Conservation (phyloP, 2,329 filamentous ascomycete species). For the Thermomyces lanuginosus region DNA sequence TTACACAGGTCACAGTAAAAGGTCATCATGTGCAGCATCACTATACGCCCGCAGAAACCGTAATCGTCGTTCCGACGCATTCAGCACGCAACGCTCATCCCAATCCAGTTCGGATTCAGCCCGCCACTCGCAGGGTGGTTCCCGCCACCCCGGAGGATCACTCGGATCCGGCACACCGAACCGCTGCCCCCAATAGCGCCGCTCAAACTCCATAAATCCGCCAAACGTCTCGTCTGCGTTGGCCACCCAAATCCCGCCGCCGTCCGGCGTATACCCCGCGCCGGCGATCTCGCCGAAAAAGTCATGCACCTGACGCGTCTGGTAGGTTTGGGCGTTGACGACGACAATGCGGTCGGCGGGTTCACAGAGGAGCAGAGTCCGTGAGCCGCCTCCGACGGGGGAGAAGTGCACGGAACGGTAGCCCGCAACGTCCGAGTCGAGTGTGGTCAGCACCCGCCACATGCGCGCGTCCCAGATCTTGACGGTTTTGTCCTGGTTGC, state of each 20-base stretch:
- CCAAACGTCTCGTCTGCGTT: constrained; percentile 29
- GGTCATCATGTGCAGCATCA: constrained; percentile 19
- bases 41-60: constrained; percentile 18
- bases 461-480: constrained; percentile 32
- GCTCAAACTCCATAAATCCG: constrained; percentile 30
- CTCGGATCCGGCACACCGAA: constrained; percentile 13
- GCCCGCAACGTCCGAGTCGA: constrained; percentile 29
- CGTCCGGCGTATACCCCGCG: constrained; percentile 27
- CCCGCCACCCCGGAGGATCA: not conserved
- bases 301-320: constrained; percentile 27
- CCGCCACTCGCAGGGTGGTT: constrained; percentile 17
- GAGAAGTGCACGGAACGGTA: constrained; percentile 30
- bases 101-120: constrained; percentile 18
- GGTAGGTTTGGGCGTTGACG: constrained; percentile 29
- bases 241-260: constrained; percentile 26
- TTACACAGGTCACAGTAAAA: constrained; percentile 13
- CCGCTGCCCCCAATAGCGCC: constrained; percentile 21
- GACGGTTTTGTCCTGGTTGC: constrained; percentile 31
- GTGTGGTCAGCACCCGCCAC: constrained; percentile 23
- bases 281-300: constrained; percentile 32
- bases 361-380: constrained; percentile 27
- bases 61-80: constrained; percentile 18
- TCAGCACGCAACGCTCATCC: constrained; percentile 21
- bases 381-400: constrained; percentile 27
- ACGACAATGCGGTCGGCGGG: constrained; percentile 30